phyloP scores from a whole-genome alignment of 1,139 yeast species.

The Geotrichum reessii region DNA sequence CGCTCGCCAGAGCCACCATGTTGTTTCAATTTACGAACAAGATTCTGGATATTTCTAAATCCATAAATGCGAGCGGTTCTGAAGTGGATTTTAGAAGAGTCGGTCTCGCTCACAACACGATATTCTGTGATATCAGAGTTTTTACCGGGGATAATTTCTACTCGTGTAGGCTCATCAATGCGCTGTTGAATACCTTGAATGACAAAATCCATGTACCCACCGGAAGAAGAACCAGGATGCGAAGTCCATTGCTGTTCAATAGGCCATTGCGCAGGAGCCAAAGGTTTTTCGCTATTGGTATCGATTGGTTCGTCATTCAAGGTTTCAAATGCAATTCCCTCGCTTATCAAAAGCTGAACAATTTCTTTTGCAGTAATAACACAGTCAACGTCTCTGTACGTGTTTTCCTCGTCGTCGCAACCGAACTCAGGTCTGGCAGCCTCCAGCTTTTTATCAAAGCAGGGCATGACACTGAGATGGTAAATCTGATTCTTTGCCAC shows the following conservation, averaged over 20 bases:
- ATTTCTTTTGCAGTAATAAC: conserved; percentile 89
- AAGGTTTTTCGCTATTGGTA: conserved; percentile 13
- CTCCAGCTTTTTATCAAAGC: conserved; percentile 93
- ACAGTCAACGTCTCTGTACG: conserved; percentile 72
- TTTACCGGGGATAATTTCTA: conserved; percentile 48
- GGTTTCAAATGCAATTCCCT: conserved; percentile 27
- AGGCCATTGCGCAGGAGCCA: conserved; percentile 59
- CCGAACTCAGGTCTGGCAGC: conserved; percentile 75
- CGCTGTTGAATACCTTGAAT: conserved; percentile 29
- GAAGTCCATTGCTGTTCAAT: conserved; percentile 59
- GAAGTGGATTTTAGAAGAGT: conserved; percentile 43
- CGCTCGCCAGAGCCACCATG: conserved; percentile 28
- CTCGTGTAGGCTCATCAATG: conserved; percentile 23
- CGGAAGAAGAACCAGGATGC: conserved; percentile 71
- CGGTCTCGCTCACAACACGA: conserved; percentile 43
- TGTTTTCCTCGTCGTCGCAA: conserved; percentile 33
- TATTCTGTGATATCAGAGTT: conserved; percentile 74
- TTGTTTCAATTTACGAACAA: conserved; percentile 75
- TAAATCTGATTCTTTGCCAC: conserved; percentile 45
- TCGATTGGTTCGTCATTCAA: conserved; percentile 3
- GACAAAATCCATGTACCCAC: conserved; percentile 58
- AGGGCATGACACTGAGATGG: conserved; percentile 89
- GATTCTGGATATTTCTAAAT: conserved; percentile 86
- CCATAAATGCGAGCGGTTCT: conserved; percentile 81
- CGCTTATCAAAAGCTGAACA: conserved; percentile 50